phyloP scores from a whole-genome alignment of 2,329 filamentous ascomycete genomes.

The Hypoxylon sp. region DNA sequence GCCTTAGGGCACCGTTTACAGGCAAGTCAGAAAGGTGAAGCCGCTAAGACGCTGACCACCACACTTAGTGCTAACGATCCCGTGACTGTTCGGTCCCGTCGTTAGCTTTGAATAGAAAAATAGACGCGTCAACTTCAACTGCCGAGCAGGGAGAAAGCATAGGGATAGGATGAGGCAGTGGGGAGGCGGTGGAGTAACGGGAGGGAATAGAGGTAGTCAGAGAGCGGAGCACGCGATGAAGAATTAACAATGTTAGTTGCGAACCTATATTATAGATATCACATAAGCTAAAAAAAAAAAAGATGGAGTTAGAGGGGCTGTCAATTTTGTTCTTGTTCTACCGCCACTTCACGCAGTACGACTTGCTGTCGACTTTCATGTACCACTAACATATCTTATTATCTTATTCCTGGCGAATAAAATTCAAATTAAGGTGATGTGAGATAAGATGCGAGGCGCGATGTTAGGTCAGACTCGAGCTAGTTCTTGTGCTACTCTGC shows the following conservation, averaged over 20 bases:
- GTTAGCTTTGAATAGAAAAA: constrained; percentile 1
- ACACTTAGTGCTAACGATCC: not conserved
- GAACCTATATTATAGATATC: constrained; percentile 3
- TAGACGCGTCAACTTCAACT: constrained; percentile 19
- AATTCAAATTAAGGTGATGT: constrained; percentile 18
- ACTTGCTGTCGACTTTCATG: constrained; percentile 1
- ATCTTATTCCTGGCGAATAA: not conserved
- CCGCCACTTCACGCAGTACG: not conserved
- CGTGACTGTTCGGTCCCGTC: not conserved
- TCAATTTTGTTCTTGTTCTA: not conserved
- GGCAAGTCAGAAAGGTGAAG: not conserved
- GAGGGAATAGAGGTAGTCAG: not conserved
- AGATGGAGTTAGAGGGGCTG: too few species aligned
- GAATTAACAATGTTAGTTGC: constrained; percentile 2
- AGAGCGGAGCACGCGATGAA: not conserved
- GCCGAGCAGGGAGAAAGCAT: not conserved
- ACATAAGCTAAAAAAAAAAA: constrained; percentile 1
- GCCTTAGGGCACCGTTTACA: not conserved
- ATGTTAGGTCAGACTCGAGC: constrained; percentile 11
- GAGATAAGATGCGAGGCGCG: constrained; percentile 2
- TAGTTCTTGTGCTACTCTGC: not conserved
- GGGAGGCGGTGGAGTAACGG: not conserved
- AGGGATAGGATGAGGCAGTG: not conserved
- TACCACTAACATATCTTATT: constrained; percentile 4
- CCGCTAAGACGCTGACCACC: constrained; percentile 12